Conservation (phyloP, 768 basidiomycete species). For the Clathrus columnatus region DNA sequence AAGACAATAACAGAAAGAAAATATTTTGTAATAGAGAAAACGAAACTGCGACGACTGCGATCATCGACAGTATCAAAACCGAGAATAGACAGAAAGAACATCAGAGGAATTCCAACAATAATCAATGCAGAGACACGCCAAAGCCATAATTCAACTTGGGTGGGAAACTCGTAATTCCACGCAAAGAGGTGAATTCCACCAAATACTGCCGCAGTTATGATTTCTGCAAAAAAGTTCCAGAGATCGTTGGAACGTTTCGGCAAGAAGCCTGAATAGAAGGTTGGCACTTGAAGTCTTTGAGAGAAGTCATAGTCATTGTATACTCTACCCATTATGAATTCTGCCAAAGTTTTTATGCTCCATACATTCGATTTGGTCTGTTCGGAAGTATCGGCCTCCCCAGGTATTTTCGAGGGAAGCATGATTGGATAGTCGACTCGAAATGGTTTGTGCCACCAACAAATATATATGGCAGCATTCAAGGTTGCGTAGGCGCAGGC, state of each 20-base stretch:
- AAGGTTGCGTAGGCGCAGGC: neutral
- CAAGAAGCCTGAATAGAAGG: neutral
- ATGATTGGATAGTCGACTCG: conserved; percentile 14
- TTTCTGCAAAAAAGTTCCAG: conserved; percentile 21
- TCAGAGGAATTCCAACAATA: conserved; percentile 12
- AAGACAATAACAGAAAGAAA: neutral
- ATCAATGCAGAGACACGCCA: conserved; percentile 20
- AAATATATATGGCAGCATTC: neutral
- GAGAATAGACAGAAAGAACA: too few relatives aligned
- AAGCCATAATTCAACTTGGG: conserved; percentile 14
- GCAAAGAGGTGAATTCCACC: too few relatives aligned
- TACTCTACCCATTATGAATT: neutral
- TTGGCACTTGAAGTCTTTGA: neutral
- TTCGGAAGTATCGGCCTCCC: neutral
- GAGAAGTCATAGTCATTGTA: neutral
- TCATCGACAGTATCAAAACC: neutral
- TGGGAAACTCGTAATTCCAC: conserved; percentile 21
- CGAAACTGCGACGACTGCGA: neutral
- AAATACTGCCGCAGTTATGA: conserved; percentile 25
- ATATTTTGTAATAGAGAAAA: neutral
- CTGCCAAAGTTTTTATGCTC: neutral
- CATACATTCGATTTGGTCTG: neutral
- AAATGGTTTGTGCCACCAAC: neutral
- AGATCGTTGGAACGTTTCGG: too few relatives aligned
- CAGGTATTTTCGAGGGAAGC: neutral